Conservation (phyloP, 371 early-diverging fungal genomes). For the Rhizomucor miehei region DNA sequence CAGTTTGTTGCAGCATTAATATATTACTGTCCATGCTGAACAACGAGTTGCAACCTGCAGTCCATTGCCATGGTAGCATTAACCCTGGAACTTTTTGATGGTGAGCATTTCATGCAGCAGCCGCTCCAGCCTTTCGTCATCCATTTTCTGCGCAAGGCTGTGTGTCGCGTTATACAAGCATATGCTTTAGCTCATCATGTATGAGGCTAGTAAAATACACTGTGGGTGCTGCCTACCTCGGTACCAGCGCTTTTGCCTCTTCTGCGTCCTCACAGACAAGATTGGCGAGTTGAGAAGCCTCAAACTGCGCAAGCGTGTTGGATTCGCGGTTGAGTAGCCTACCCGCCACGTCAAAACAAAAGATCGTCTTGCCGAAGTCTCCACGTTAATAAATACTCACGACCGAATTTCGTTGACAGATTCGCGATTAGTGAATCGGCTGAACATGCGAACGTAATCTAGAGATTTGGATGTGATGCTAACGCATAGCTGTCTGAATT, state of each 20-base stretch:
- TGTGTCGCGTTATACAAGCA: background rate
- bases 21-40: no score
- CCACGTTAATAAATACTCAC: constrained; percentile 33
- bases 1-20: no score
- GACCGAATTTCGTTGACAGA: constrained; percentile 83
- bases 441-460: constrained; percentile 79
- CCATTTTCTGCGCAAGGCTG: constrained; percentile 42
- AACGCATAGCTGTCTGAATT: background rate
- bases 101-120: constrained; percentile 73
- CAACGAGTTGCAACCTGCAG: no score
- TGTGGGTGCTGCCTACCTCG: constrained; percentile 21
- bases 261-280: constrained; percentile 85
- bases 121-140: constrained; percentile 68
- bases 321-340: constrained; percentile 29
- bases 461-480: constrained; percentile 77
- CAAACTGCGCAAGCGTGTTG: constrained; percentile 70
- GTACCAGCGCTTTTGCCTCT: constrained; percentile 63
- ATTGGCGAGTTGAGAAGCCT: constrained; percentile 87
- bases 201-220: background rate
- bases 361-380: background rate
- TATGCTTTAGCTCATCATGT: no score
- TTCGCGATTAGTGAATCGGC: constrained; percentile 80
- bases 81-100: constrained; percentile 75
- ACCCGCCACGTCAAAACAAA: constrained; percentile 4
- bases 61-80: background rate